A percentile compares a stretch with the other conserved stretches of the same genome.
Evolutionary conservation across 2,329 filamentous ascomycete genomes (phyloP).

Genomic region (Penicillium corylophilum): DNA sequence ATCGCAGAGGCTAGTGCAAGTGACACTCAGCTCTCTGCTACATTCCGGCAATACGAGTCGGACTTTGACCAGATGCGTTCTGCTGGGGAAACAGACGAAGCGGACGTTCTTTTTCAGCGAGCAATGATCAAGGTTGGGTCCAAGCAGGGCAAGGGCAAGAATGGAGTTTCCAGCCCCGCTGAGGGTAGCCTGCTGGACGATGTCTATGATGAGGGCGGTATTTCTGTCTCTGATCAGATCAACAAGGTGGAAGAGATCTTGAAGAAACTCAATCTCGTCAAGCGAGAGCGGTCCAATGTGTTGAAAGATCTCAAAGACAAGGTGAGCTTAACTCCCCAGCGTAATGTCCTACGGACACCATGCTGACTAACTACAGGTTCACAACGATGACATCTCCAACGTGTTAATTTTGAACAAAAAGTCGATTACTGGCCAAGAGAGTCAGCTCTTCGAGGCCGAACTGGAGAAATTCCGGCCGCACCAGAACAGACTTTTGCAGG

Average conservation of each 20-base stretch:
- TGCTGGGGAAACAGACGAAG: conserved; percentile 81
- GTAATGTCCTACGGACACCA: not conserved
- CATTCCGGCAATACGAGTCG: conserved; percentile 78
- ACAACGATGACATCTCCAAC: conserved; percentile 95
- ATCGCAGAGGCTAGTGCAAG: conserved; percentile 86
- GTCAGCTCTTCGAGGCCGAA: conserved; percentile 88
- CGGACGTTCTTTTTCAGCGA: conserved; percentile 83
- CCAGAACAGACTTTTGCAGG: conserved; percentile 85
- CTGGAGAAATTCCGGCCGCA: conserved; percentile 96
- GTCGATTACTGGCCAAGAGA: conserved; percentile 86
- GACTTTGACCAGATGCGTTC: conserved; percentile 95
- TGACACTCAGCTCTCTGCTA: conserved; percentile 78
- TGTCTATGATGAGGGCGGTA: conserved; percentile 77
- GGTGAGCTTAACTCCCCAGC: conserved; percentile 52
- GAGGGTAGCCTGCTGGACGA: conserved; percentile 86
- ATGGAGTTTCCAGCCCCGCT: conserved; percentile 60
- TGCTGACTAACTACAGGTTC: conserved; percentile 59
- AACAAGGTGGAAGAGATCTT: conserved; percentile 82
- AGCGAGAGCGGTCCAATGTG: conserved; percentile 86
- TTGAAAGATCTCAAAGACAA: conserved; percentile 97
- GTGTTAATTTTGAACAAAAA: conserved; percentile 98
- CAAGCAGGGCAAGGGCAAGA: conserved; percentile 56
- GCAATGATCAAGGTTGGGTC: conserved; percentile 77
- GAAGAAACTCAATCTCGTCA: conserved; percentile 87
- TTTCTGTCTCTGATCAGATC: conserved; percentile 87